Percentiles rank a stretch among this genome's conserved stretches.
phyloP scores from a whole-genome alignment of 1,284 basidiomycete species.

The Schizopora paradoxa region DNA sequence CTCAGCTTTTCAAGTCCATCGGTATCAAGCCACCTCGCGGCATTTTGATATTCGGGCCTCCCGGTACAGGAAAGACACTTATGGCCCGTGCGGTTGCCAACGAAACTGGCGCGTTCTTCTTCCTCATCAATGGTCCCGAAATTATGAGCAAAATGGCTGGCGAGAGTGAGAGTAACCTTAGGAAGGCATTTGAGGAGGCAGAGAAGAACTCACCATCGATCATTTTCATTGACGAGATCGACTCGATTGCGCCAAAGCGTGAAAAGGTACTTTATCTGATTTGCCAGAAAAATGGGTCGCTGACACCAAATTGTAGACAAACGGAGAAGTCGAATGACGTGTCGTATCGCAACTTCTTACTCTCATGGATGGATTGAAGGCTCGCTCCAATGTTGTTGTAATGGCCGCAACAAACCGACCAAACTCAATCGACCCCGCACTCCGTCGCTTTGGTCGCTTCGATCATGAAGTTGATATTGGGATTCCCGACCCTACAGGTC shows the following conservation, averaged over 20 bases:
- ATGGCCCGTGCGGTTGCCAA: conserved; percentile 99
- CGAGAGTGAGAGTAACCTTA: conserved; percentile 93
- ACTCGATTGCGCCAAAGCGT: conserved; percentile 98
- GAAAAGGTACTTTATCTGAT: conserved; percentile 82
- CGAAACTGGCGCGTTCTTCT: conserved; percentile 99
- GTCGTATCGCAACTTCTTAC: conserved; percentile 98
- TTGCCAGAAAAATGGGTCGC: too few species aligned
- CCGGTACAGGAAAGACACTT: conserved; percentile 95
- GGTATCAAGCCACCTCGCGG: conserved; percentile 99
- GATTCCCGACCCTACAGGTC: conserved; percentile 97
- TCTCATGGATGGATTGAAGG: conserved; percentile 98
- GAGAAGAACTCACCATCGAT: conserved; percentile 99
- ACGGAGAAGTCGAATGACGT: conserved; percentile 98
- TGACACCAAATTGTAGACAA: conserved; percentile 56
- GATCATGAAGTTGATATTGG: conserved; percentile 99
- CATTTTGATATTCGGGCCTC: conserved; percentile 94
- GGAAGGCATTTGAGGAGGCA: conserved; percentile 98
- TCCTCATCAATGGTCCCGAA: conserved; percentile 98
- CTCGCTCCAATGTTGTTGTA: conserved; percentile 97
- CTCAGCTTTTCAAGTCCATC: conserved; percentile 99
- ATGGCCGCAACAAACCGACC: conserved; percentile 99
- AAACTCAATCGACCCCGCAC: conserved; percentile 98
- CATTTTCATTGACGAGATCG: conserved; percentile 99
- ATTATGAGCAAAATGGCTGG: conserved; percentile 99
- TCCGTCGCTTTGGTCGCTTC: conserved; percentile 97